phyloP scores from a whole-genome alignment of 257 asterid species.

The Striga asiatica region DNA sequence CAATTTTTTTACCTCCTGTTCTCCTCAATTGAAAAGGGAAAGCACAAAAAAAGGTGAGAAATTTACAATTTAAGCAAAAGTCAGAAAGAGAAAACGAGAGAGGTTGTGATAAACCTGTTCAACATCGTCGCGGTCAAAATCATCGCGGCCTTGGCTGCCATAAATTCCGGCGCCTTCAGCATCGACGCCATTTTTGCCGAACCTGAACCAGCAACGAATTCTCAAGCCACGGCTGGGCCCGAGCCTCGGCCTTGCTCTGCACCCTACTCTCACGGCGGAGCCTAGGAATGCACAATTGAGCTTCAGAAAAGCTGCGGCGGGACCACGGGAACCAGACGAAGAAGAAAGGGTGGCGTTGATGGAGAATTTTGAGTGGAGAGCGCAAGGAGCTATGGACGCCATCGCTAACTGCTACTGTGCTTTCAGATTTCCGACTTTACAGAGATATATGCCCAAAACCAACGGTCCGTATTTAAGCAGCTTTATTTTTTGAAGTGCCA shows the following conservation, averaged over 20 bases:
- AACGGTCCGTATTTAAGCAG: too few species aligned
- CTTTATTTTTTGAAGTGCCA: too few species aligned
- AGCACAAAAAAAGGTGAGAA: neutral
- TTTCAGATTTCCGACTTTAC: neutral
- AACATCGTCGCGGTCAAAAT: conserved; percentile 91
- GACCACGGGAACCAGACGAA: neutral
- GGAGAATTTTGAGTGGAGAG: conserved; percentile 29
- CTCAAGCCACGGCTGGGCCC: conserved; percentile 53
- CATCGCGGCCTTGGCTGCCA: conserved; percentile 84
- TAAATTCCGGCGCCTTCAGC: conserved; percentile 93
- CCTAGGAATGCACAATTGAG: conserved; percentile 28
- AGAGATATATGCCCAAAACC: neutral
- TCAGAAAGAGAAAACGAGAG: neutral
- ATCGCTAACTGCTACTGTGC: conserved; percentile 9
- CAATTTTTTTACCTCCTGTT: neutral
- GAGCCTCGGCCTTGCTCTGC: conserved; percentile 23
- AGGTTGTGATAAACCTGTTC: conserved; percentile 50
- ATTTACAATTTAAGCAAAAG: neutral
- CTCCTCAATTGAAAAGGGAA: neutral
- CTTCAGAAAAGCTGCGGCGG: conserved; percentile 5
- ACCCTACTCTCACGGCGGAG: conserved; percentile 25
- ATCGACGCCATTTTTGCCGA: conserved; percentile 81
- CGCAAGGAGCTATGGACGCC: conserved; percentile 38
- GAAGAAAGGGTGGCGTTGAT: conserved; percentile 7
- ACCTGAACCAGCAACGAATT: conserved; percentile 78